These are phyloP conservation scores for Neckera pumila DNA, from an alignment of 225 moss, liverwort and hornwort genomes.

Conservation along the genomic window DNA sequence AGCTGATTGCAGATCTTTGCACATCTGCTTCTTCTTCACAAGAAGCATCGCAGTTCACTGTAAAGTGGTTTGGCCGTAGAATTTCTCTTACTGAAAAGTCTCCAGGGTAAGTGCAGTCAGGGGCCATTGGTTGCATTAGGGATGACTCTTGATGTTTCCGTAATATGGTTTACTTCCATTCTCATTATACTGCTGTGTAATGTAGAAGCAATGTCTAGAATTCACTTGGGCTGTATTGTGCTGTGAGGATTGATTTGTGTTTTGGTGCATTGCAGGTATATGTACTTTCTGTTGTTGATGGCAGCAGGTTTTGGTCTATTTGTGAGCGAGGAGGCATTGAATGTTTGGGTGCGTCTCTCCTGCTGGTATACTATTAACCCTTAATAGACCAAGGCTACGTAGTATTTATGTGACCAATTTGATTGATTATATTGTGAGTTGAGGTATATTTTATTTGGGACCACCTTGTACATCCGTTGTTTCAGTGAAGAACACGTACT, in stretches of 20 bases:
- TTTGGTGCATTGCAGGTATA: conserved; percentile 42
- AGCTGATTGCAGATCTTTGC: conserved; percentile 20
- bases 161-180: background rate
- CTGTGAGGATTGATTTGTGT: background rate
- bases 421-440: background rate
- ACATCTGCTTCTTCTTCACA: conserved; percentile 8
- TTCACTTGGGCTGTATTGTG: background rate
- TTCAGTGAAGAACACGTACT: background rate
- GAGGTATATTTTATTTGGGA: background rate
- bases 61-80: conserved; percentile 36
- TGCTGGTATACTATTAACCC: conserved; percentile 53
- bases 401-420: background rate
- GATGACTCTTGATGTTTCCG: background rate
- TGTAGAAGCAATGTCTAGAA: background rate
- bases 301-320: conserved; percentile 89
- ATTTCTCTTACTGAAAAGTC: conserved; percentile 32
- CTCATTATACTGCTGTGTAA: background rate
- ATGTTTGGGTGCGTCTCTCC: conserved; percentile 98
- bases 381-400: background rate
- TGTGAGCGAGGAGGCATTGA: conserved; percentile 98
- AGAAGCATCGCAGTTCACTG: conserved; percentile 22
- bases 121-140: background rate
- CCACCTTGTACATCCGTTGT: background rate
- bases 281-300: conserved; percentile 88
- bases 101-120: conserved; percentile 30